Conservation (phyloP, 1,284 basidiomycete species). For the Lignosus rhinocerotis region DNA sequence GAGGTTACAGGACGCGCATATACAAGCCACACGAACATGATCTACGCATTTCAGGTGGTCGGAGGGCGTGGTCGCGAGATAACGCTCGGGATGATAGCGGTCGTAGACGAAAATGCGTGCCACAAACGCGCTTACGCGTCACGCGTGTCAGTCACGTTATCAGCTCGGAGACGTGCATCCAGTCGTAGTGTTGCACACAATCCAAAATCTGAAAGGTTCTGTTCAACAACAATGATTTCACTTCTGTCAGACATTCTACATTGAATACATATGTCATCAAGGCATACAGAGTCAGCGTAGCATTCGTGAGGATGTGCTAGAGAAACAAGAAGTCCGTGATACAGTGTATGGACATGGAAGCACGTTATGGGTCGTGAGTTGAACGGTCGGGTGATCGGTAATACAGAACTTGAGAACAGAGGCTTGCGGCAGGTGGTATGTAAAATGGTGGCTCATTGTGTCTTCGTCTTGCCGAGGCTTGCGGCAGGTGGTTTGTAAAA, state of each 20-base stretch:
- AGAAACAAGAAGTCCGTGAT: background rate
- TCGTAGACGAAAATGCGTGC: background rate
- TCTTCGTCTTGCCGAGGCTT: background rate
- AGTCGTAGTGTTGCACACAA: too few species aligned
- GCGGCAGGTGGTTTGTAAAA: background rate
- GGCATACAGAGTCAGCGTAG: background rate
- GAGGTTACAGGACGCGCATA: background rate
- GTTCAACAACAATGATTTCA: too few species aligned
- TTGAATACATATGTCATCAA: background rate
- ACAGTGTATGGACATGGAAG: background rate
- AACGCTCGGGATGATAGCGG: constrained; percentile 2
- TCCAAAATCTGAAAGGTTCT: too few species aligned
- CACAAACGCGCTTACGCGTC: constrained; percentile 9
- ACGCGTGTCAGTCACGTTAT: constrained; percentile 12
- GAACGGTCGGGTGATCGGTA: background rate
- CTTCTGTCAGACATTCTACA: background rate
- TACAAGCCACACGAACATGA: background rate
- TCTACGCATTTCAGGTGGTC: constrained; percentile 3
- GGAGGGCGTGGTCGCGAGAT: background rate
- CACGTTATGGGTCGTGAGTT: background rate
- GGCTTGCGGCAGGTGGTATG: too few species aligned
- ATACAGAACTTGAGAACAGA: background rate
- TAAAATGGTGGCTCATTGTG: background rate
- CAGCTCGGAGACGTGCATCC: background rate
- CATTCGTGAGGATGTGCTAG: background rate